Conservation (phyloP, 768 basidiomycete species). For the Boletus pseudo-olivaceus region DNA sequence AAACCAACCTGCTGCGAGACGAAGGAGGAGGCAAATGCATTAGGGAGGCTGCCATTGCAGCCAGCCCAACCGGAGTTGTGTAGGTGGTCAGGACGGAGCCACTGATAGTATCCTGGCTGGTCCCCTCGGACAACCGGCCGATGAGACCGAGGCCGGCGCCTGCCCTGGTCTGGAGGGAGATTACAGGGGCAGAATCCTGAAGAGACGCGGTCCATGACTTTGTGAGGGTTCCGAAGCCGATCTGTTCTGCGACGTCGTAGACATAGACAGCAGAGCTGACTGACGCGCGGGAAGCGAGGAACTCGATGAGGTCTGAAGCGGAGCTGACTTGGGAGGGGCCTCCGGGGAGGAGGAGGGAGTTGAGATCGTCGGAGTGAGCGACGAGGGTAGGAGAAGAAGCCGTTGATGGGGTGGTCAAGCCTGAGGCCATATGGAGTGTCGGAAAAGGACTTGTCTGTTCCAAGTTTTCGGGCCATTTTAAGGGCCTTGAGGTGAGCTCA, state of each 20-base stretch:
- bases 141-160: conserved; percentile 81
- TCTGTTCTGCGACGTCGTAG: conserved; percentile 80
- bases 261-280: conserved; percentile 69
- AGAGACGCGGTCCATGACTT: conserved; percentile 56
- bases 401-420: neutral
- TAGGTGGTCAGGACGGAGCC: conserved; percentile 70
- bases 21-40: conserved; percentile 63
- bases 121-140: conserved; percentile 76
- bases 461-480: neutral
- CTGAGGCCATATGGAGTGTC: neutral
- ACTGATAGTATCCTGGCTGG: conserved; percentile 61
- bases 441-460: no score
- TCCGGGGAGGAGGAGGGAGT: conserved; percentile 10
- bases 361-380: conserved; percentile 31
- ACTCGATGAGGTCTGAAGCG: conserved; percentile 67
- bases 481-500: neutral
- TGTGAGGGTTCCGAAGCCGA: conserved; percentile 74
- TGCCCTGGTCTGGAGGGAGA: conserved; percentile 74
- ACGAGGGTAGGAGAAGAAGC: conserved; percentile 35
- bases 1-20: conserved; percentile 62
- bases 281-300: conserved; percentile 52
- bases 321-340: conserved; percentile 23
- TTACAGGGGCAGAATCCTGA: conserved; percentile 47
- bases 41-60: conserved; percentile 79
- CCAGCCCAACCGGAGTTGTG: conserved; percentile 80